Percentiles rank a stretch among this genome's conserved stretches.
phyloP scores from a whole-genome alignment of 257 asterid genomes.

The Nicotiana benthamiana region DNA sequence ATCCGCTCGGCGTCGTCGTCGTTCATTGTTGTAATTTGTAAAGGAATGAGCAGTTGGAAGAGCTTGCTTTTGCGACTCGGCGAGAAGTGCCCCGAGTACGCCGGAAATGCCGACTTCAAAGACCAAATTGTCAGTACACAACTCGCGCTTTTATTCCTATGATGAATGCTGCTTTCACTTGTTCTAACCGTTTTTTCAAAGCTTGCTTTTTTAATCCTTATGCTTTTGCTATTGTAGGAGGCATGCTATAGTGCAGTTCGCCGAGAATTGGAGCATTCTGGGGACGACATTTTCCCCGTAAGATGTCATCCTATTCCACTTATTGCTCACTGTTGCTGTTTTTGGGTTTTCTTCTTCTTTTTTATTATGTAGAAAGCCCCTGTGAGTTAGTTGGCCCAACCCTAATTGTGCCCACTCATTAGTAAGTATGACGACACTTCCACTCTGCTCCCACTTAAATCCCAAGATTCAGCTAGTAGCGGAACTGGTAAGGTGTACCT shows the following conservation, averaged over 20 bases:
- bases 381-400: neutral
- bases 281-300: slow-evolving; percentile 50
- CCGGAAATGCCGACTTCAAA: slow-evolving; percentile 64
- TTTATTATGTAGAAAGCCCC: neutral
- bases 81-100: slow-evolving; percentile 88
- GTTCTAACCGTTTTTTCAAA: neutral
- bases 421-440: neutral
- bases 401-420: neutral
- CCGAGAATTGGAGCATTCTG: slow-evolving; percentile 69
- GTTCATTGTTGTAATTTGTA: neutral
- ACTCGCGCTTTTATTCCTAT: neutral
- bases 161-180: slow-evolving; percentile 25
- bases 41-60: slow-evolving; percentile 75
- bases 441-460: no score
- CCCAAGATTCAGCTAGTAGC: no score
- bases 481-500: no score
- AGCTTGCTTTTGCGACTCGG: slow-evolving; percentile 73
- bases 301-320: slow-evolving; percentile 6
- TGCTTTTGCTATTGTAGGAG: slow-evolving; percentile 44
- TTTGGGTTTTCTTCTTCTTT: neutral
- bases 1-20: neutral
- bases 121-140: slow-evolving; percentile 70
- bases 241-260: slow-evolving; percentile 81
- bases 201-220: neutral
- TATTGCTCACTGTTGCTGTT: neutral